These are phyloP conservation scores for Trichophyton rubrum DNA, from an alignment of 2,329 filamentous ascomycete genomes.

Conservation along the genomic window DNA sequence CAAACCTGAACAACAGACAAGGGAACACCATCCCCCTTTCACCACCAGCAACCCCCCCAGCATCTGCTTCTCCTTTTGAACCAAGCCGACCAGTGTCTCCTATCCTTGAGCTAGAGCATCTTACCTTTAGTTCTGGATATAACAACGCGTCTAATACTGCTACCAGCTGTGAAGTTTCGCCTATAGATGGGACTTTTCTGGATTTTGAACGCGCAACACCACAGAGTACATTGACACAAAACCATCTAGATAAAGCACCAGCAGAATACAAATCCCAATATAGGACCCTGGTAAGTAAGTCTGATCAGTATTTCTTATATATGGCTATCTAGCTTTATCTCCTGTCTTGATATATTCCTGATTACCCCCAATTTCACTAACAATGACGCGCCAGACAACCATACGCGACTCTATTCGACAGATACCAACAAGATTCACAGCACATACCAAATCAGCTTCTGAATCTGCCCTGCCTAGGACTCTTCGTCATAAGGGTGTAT, in stretches of 20 bases:
- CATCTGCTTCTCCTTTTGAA: neutral
- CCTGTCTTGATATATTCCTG: neutral
- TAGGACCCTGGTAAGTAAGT: slow-evolving; percentile 13
- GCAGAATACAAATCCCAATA: neutral
- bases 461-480: slow-evolving; percentile 8
- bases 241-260: neutral
- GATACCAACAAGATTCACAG: slow-evolving; percentile 10
- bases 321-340: neutral
- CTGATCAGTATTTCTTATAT: neutral
- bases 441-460: slow-evolving; percentile 9
- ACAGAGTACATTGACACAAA: neutral
- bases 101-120: neutral
- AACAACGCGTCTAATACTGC: neutral
- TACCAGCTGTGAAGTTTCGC: neutral
- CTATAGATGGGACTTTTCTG: neutral
- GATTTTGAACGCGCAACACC: neutral
- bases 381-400: slow-evolving; percentile 11
- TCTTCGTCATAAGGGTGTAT: slow-evolving; percentile 12
- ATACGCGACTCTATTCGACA: slow-evolving; percentile 11
- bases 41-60: slow-evolving; percentile 11
- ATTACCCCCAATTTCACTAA: slow-evolving; percentile 7
- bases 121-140: neutral
- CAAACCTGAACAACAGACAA: slow-evolving; percentile 12
- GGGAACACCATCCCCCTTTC: slow-evolving; percentile 9
- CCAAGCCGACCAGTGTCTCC: slow-evolving; percentile 2